Evolutionary conservation across 108 stramenopile species (phyloP).

Genomic region (Cyclotella kingstonii): DNA sequence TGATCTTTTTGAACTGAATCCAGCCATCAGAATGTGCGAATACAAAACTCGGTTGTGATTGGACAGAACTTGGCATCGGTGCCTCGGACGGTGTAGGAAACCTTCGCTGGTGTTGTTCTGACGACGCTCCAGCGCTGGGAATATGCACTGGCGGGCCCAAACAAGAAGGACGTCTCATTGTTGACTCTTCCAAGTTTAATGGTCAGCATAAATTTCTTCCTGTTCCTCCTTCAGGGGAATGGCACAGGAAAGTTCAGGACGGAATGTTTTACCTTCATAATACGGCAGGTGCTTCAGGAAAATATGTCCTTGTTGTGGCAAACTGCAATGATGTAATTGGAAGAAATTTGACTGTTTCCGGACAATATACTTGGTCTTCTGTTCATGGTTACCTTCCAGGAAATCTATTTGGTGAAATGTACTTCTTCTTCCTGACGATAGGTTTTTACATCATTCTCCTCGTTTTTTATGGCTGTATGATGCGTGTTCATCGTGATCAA

Average conservation of each 20-base stretch:
- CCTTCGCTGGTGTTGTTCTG: constrained; percentile 75
- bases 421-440: constrained; percentile 61
- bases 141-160: constrained; percentile 49
- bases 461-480: constrained; percentile 61
- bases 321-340: constrained; percentile 77
- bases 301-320: constrained; percentile 72
- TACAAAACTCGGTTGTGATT: constrained; percentile 71
- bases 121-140: constrained; percentile 66
- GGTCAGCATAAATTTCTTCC: constrained; percentile 63
- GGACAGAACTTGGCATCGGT: constrained; percentile 75
- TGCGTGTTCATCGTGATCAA: constrained; percentile 62
- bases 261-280: constrained; percentile 49
- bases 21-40: constrained; percentile 69
- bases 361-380: constrained; percentile 68
- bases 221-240: constrained; percentile 60
- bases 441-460: constrained; percentile 49
- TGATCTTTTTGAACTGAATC: too few relatives aligned
- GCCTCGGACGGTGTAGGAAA: constrained; percentile 46
- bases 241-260: constrained; percentile 43
- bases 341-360: constrained; percentile 56
- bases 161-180: constrained; percentile 67
- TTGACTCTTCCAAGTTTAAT: constrained; percentile 50
- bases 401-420: constrained; percentile 80
- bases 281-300: constrained; percentile 46
- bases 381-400: constrained; percentile 84